Conservation (phyloP, 176 grass and related monocot species). For the Bonia amplexicaulis region DNA sequence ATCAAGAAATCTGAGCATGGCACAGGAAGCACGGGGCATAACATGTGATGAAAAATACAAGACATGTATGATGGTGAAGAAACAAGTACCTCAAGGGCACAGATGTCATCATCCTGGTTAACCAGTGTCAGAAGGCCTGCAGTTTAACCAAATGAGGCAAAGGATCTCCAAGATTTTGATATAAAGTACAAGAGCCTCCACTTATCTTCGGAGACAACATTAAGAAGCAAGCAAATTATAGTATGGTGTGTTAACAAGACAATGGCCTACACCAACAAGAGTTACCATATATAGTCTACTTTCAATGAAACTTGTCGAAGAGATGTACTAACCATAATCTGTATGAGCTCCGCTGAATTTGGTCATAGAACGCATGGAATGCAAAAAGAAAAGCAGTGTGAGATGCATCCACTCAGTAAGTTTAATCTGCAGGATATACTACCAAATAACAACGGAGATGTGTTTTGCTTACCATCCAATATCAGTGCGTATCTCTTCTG, state of each 20-base stretch:
- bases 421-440: background rate
- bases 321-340: conserved; percentile 78
- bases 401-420: conserved; percentile 4
- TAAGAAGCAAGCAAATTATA: background rate
- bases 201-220: background rate
- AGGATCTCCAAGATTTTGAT: background rate
- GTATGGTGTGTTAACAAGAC: background rate
- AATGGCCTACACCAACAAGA: background rate
- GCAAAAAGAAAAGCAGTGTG: conserved; percentile 13
- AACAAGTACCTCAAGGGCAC: conserved; percentile 83
- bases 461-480: conserved; percentile 63
- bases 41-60: background rate
- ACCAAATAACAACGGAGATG: background rate
- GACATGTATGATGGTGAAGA: background rate
- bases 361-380: background rate
- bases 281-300: background rate
- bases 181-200: background rate
- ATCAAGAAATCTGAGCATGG: background rate
- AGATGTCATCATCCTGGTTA: conserved; percentile 85
- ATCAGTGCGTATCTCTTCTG: conserved; percentile 61
- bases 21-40: background rate
- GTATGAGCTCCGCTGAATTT: conserved; percentile 92
- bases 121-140: conserved; percentile 85
- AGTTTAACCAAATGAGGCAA: conserved; percentile 8
- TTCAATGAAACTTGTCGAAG: background rate